These are phyloP conservation scores for Amylostereum areolatum DNA, from an alignment of 1,284 basidiomycete species.

Conservation along the genomic window DNA sequence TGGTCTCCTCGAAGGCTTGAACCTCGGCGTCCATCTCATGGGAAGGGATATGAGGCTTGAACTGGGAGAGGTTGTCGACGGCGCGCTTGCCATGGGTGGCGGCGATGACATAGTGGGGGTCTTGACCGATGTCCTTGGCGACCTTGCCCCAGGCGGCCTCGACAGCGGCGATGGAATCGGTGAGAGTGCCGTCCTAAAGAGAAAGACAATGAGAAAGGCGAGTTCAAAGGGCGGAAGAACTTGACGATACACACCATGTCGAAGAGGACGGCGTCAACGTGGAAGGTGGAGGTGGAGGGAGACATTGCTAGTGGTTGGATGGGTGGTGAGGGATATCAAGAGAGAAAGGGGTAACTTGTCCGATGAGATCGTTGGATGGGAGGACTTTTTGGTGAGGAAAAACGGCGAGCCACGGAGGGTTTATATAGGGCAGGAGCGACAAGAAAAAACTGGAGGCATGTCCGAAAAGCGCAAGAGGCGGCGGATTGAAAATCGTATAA, in stretches of 20 bases:
- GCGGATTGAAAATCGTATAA: too few species aligned
- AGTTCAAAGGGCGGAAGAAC: background rate
- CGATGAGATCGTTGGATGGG: too few species aligned
- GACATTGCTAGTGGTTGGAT: too few species aligned
- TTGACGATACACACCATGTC: conserved; percentile 52
- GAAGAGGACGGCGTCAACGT: conserved; percentile 62
- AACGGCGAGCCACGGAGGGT: too few species aligned
- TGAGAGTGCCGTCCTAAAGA: conserved; percentile 61
- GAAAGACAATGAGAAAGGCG: conserved; percentile 7
- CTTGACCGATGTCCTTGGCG: conserved; percentile 62
- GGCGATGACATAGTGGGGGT: conserved; percentile 59
- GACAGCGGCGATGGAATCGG: conserved; percentile 72
- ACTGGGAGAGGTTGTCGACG: conserved; percentile 41
- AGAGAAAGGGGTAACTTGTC: too few species aligned
- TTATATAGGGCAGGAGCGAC: too few species aligned
- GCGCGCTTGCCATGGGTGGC: conserved; percentile 74
- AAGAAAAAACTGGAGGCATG: too few species aligned
- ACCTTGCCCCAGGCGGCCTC: conserved; percentile 78
- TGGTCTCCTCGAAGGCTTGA: conserved; percentile 61
- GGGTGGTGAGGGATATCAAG: too few species aligned
- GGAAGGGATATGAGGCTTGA: conserved; percentile 35
- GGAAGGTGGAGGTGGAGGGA: conserved; percentile 23
- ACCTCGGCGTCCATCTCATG: conserved; percentile 69
- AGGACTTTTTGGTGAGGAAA: too few species aligned
- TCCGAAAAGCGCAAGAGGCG: too few species aligned